Evolutionary conservation across 2,329 filamentous ascomycete species (phyloP).

Genomic region (Colletotrichum musicola): DNA sequence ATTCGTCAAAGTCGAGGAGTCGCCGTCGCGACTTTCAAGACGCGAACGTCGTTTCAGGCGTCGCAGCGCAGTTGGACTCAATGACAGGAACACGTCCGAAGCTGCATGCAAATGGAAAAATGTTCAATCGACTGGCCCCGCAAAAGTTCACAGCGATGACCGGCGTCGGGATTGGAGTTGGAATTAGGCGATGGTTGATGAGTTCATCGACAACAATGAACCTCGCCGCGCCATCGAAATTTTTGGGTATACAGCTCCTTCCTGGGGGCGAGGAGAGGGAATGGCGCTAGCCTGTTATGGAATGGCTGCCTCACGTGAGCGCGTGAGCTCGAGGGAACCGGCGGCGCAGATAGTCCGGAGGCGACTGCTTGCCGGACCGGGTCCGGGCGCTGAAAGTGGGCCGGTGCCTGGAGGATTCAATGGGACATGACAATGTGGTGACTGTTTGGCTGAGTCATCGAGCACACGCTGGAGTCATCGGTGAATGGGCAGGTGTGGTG

Average conservation of each 20-base stretch:
- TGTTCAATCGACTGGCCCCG: constrained; percentile 33
- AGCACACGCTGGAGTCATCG: background rate
- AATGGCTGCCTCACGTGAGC: constrained; percentile 3
- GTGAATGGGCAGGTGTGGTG: constrained; percentile 2
- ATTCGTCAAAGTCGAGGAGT: constrained; percentile 36
- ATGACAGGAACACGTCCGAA: constrained; percentile 18
- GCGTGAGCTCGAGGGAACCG: constrained; percentile 17
- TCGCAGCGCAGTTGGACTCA: constrained; percentile 35
- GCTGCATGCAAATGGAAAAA: constrained; percentile 19
- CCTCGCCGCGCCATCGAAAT: constrained; percentile 37
- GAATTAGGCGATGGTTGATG: constrained; percentile 31
- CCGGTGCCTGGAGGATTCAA: too few relatives aligned
- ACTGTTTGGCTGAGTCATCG: background rate
- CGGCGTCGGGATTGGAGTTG: constrained; percentile 25
- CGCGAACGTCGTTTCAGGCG: constrained; percentile 28
- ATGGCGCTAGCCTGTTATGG: constrained; percentile 20
- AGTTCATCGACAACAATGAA: constrained; percentile 29
- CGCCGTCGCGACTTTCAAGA: constrained; percentile 39
- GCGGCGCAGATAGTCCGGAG: constrained; percentile 14
- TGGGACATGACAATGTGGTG: background rate
- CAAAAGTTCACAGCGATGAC: constrained; percentile 42
- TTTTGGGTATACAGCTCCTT: constrained; percentile 36
- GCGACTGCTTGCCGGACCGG: background rate
- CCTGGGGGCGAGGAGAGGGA: background rate
- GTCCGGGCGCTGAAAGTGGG: too few relatives aligned